phyloP scores from a whole-genome alignment of 2,329 filamentous ascomycete species.

The Cladosporium sp. region DNA sequence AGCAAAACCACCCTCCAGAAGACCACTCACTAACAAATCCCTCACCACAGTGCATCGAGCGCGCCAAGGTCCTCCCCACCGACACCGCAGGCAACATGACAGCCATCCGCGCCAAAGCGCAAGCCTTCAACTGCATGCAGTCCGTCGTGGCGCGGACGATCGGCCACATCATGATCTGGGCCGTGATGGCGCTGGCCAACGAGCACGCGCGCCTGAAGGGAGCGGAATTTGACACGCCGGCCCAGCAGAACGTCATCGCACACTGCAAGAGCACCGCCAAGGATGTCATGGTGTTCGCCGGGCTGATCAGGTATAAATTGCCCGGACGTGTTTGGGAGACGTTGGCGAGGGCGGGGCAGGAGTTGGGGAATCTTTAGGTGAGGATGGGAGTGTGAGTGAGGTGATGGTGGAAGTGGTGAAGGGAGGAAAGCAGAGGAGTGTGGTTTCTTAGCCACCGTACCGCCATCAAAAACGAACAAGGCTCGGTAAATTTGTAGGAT shows the following conservation, averaged over 20 bases:
- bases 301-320: slow-evolving; percentile 85
- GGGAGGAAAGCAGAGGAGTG: background rate
- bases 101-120: slow-evolving; percentile 73
- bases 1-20: background rate
- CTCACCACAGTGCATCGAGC: slow-evolving; percentile 54
- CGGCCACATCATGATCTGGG: slow-evolving; percentile 90
- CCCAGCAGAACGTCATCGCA: slow-evolving; percentile 55
- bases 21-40: slow-evolving; percentile 38
- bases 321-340: slow-evolving; percentile 84
- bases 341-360: slow-evolving; percentile 74
- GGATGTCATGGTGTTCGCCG: slow-evolving; percentile 91
- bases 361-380: slow-evolving; percentile 38
- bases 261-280: slow-evolving; percentile 75
- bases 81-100: slow-evolving; percentile 69
- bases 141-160: slow-evolving; percentile 83
- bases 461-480: too few species aligned
- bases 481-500: too few species aligned
- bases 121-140: slow-evolving; percentile 73
- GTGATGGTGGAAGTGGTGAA: background rate
- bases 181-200: slow-evolving; percentile 77
- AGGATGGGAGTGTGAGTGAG: background rate
- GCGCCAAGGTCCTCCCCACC: slow-evolving; percentile 75
- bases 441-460: background rate
- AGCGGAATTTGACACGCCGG: slow-evolving; percentile 64
- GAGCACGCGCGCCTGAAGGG: slow-evolving; percentile 68